Base-by-base conservation (phyloP, 371 early-diverging fungal genomes). In the Mortierella sp. region DNA sequence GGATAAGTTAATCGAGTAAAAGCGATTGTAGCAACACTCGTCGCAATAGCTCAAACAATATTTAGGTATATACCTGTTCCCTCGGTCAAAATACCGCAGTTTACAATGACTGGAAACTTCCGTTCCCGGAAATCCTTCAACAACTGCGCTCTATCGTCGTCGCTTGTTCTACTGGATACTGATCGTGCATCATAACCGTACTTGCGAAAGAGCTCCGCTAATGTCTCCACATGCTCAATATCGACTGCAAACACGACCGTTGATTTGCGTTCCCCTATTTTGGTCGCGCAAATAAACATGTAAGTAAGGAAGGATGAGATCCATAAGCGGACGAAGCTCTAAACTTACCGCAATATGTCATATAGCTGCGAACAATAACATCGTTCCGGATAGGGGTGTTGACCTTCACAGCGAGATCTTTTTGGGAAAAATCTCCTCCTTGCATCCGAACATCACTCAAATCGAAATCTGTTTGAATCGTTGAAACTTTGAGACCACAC, bases 171-270 rank as follows among this genome's bases (percentile, higher is more conserved):
- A 54, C 93, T 89, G 8, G 95, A 88, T 13, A 98, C 78, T 45
- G 77, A 90, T 12, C 84, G 83, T 0, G 94, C 95, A 12, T 78
- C 68, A 45, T 91, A 74, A 3, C 94, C 96, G 40, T 84, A 72
- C 17, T 75, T 42, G 13, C 82, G 70, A 70, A 98, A 97, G 2
- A 72, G 60, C 29, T 85, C 79, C 3, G 86, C 84, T 22, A 97
- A 77, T 12, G 64, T 76, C 9, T 87, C 61, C 1, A 93, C 90
- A 75, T 97, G 98, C 15, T 74, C 84, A 22, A 96, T 91, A 76
- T 95, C 92, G 0, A 92, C 93, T 0, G 97, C 97, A 87, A 98
- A 98, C 1, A 96, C 94, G 13, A 98, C 76, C 0, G 96, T 96
- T 1, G 91, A 85, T 45, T 83, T 77, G 19, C 94, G 84, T 0